Evolutionary conservation across 441 rosid genomes (phyloP).

Genomic region (Metrosideros polymorpha): DNA sequence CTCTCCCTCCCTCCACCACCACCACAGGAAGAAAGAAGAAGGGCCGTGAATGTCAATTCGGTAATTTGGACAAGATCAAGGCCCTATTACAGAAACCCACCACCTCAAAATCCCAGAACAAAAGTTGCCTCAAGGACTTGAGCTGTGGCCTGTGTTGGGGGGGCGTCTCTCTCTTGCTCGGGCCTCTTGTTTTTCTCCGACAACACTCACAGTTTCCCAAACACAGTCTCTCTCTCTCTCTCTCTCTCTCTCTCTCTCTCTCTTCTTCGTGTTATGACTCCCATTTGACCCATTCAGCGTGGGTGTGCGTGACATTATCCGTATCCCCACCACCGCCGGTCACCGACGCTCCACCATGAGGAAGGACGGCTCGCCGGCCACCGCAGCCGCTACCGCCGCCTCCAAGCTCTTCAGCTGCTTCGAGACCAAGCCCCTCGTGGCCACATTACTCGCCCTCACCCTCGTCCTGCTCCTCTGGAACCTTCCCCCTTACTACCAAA

Average conservation of each 20-base stretch:
- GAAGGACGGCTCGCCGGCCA: slow-evolving; percentile 29
- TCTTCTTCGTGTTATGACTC: background rate
- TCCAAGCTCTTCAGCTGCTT: slow-evolving; percentile 27
- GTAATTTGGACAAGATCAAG: slow-evolving; percentile 28
- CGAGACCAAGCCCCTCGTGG: slow-evolving; percentile 55
- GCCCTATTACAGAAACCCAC: background rate
- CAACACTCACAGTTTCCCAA: no score
- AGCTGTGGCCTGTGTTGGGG: background rate
- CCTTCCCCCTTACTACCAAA: slow-evolving; percentile 68
- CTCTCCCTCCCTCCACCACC: background rate
- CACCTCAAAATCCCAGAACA: background rate
- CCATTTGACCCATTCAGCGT: background rate
- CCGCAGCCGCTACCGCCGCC: slow-evolving; percentile 20
- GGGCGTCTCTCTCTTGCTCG: background rate
- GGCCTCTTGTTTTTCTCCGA: no score
- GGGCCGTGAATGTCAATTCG: slow-evolving; percentile 6
- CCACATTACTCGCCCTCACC: slow-evolving; percentile 50
- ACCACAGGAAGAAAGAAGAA: background rate
- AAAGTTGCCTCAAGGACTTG: background rate
- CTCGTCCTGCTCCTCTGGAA: slow-evolving; percentile 60
- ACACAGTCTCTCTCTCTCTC: background rate
- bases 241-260: no score
- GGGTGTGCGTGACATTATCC: background rate
- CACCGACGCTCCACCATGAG: slow-evolving; percentile 18
- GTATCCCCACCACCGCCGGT: background rate